Conservation (phyloP, 2,329 filamentous ascomycete genomes). For the Madurella mycetomatis region DNA sequence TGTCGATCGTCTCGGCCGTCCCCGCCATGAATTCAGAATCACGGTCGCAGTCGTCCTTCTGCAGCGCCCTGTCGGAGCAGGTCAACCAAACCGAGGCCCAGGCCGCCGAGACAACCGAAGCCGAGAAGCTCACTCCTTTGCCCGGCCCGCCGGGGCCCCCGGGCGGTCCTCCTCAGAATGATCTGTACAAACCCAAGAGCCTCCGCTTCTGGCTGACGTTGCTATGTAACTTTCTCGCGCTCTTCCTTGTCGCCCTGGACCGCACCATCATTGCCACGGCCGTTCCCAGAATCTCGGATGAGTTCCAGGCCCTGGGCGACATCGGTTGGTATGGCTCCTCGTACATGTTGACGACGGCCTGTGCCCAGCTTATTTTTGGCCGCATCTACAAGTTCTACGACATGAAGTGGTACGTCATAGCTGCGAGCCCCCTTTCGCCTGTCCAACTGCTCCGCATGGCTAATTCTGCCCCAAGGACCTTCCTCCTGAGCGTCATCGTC, state of each 20-base stretch:
- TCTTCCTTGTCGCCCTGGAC: conserved; percentile 56
- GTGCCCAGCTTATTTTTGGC: conserved; percentile 51
- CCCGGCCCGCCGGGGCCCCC: not conserved
- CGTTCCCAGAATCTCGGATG: conserved; percentile 51
- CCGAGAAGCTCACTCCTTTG: conserved; percentile 25
- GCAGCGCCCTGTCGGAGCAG: conserved; percentile 18
- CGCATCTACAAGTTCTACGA: conserved; percentile 52
- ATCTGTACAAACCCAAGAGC: conserved; percentile 49
- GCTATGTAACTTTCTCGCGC: conserved; percentile 48
- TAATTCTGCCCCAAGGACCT: conserved; percentile 32
- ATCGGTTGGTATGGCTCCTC: conserved; percentile 62
- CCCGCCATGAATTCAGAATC: conserved; percentile 22
- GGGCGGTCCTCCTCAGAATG: conserved; percentile 26
- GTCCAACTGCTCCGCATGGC: not conserved
- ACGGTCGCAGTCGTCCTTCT: conserved; percentile 18
- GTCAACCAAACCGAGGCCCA: conserved; percentile 12
- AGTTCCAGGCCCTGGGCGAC: conserved; percentile 54
- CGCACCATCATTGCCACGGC: conserved; percentile 54
- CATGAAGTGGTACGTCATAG: conserved; percentile 39
- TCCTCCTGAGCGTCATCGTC: conserved; percentile 44
- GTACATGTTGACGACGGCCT: conserved; percentile 56
- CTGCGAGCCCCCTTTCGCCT: not conserved
- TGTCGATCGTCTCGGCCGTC: conserved; percentile 6
- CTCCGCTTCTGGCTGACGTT: conserved; percentile 54
- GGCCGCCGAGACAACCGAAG: conserved; percentile 20